Conservation (phyloP, 768 basidiomycete genomes). For the Dioszegia aurantiaca region DNA sequence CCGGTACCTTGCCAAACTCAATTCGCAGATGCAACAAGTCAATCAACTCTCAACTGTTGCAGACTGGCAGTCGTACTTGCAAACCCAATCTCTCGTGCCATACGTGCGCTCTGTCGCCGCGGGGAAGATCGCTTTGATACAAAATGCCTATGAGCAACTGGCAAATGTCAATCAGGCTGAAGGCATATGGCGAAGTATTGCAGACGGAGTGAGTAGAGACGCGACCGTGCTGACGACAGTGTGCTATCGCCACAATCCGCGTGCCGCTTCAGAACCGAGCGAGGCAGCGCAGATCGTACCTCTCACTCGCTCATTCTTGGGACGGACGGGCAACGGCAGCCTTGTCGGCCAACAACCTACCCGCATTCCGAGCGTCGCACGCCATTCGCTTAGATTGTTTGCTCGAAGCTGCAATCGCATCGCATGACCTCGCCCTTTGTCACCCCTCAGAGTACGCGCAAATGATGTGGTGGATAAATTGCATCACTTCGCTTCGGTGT, state of each 20-base stretch:
- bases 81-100: not conserved
- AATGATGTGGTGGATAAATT: conserved; percentile 40
- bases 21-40: not conserved
- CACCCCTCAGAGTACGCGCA: conserved; percentile 19
- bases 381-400: conserved; percentile 36
- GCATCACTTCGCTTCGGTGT: conserved; percentile 3
- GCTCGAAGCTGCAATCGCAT: conserved; percentile 27
- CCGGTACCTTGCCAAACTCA: not conserved
- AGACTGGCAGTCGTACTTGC: not conserved
- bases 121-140: not conserved
- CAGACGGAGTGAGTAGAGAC: conserved; percentile 3
- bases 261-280: conserved; percentile 26
- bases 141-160: not conserved
- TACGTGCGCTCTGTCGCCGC: conserved; percentile 1
- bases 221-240: conserved; percentile 14
- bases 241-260: conserved; percentile 15
- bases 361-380: conserved; percentile 1
- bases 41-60: too few species aligned
- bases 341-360: not conserved
- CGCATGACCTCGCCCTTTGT: conserved; percentile 24
- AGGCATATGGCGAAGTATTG: conserved; percentile 12
- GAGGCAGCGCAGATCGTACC: conserved; percentile 27
- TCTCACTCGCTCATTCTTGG: conserved; percentile 28
- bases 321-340: conserved; percentile 20
- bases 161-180: not conserved